Conservation (phyloP, 805 yeast species). For the Blastobotrys muscicola region DNA sequence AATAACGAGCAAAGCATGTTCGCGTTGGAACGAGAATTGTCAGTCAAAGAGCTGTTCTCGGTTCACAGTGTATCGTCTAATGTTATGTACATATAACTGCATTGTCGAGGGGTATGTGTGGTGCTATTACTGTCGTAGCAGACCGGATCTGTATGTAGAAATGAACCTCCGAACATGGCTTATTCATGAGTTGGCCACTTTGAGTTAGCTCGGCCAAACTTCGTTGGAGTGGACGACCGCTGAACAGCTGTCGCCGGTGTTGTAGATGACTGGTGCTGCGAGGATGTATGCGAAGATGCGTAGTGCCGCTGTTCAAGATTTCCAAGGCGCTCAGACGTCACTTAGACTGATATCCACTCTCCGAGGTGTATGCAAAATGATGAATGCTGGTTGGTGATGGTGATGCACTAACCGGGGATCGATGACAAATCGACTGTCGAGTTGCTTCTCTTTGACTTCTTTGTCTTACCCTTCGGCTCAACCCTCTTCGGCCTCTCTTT, state of each 20-base stretch:
- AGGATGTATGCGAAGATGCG: no score
- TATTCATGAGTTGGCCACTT: no score
- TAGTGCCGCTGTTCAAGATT: no score
- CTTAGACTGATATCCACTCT: no score
- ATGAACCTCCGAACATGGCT: not conserved
- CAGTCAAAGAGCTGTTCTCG: not conserved
- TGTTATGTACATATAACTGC: not conserved
- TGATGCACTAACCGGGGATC: not conserved
- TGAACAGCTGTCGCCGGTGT: no score
- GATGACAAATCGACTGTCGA: not conserved
- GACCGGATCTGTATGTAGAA: constrained; percentile 2
- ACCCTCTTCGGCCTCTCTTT: not conserved
- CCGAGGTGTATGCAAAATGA: no score
- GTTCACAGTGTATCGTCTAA: not conserved
- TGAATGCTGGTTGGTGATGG: no score
- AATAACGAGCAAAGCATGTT: not conserved
- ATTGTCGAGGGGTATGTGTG: not conserved
- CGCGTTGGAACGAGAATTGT: not conserved
- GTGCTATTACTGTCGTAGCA: not conserved
- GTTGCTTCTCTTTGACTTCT: not conserved
- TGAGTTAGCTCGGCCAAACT: no score
- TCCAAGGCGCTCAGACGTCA: no score
- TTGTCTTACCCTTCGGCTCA: not conserved
- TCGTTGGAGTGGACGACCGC: no score
- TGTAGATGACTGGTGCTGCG: no score